Evolutionary conservation across 176 grass and related monocot genomes (phyloP).

Genomic region (Raddia guianensis): DNA sequence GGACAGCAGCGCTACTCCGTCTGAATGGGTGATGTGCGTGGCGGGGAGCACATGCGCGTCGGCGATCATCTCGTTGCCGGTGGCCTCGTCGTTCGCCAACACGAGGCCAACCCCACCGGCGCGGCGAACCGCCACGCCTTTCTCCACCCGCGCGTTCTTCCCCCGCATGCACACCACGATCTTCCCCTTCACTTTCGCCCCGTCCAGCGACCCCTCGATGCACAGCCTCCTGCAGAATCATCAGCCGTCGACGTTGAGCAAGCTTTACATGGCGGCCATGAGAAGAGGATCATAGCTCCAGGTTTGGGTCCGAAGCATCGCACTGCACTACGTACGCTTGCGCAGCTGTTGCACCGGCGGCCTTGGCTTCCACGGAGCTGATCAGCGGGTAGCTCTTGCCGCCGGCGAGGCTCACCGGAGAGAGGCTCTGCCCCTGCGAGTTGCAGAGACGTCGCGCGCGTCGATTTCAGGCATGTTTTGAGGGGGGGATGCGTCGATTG

Average conservation of each 20-base stretch:
- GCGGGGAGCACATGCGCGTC: constrained; percentile 93
- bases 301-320: not conserved
- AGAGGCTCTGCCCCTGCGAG: constrained; percentile 79
- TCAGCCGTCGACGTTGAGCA: not conserved
- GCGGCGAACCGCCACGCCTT: constrained; percentile 60
- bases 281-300: not conserved
- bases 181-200: constrained; percentile 60
- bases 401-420: constrained; percentile 43
- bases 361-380: constrained; percentile 58
- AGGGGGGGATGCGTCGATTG: too few relatives aligned
- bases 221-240: constrained; percentile 57
- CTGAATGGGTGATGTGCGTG: constrained; percentile 74
- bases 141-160: constrained; percentile 72
- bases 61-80: constrained; percentile 86
- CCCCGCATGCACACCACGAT: constrained; percentile 81
- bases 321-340: constrained; percentile 48
- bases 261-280: not conserved
- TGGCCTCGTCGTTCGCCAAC: constrained; percentile 60
- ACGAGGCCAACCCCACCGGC: constrained; percentile 69
- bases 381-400: constrained; percentile 67
- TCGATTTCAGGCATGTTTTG: too few relatives aligned
- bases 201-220: constrained; percentile 54
- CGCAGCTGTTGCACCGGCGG: constrained; percentile 26
- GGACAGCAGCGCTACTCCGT: constrained; percentile 41
- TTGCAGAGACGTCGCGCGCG: not conserved